A percentile compares a stretch with the other conserved stretches of the same genome.
Evolutionary conservation across 345 rosid species (phyloP).

Genomic region (sweet orange (Citrus sinensis)): DVS_A1.0 CM039165.1:17246001-17246500

Average conservation of each 20-base stretch:
- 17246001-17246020: background rate
- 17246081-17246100: background rate
- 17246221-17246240: background rate
- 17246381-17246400: background rate
- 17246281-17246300: constrained; percentile 1
- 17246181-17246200: background rate
- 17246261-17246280: rapidly evolving
- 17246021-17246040: background rate
- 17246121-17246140: background rate
- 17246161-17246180: background rate
- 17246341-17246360: rapidly evolving
- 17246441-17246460: background rate
- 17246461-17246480: too few relatives aligned
- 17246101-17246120: background rate
- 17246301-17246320: background rate
- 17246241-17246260: background rate
- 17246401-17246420: background rate
- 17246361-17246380: background rate
- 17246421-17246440: background rate
- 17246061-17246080: background rate
- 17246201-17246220: constrained; percentile 3
- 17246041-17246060: background rate
- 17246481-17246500: too few relatives aligned
- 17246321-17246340: constrained; percentile 5
- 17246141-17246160: constrained; percentile 8